Evolutionary conservation across 2,329 filamentous ascomycete species (phyloP).

Genomic region (Paecilomyces fulvus): DNA sequence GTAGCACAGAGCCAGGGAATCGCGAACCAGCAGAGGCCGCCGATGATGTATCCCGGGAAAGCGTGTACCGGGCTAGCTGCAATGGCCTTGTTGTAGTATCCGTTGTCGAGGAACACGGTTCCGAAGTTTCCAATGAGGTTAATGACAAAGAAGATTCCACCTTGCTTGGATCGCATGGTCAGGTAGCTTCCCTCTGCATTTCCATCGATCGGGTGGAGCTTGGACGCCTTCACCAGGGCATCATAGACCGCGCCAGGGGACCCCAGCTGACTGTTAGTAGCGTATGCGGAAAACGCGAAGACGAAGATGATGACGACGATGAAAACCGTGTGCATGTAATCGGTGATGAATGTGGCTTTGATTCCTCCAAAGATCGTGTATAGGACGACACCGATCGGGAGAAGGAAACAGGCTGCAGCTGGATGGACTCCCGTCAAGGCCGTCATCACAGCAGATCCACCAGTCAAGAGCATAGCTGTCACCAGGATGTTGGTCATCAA

Average conservation of each 20-base stretch:
- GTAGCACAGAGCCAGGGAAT: slow-evolving; percentile 87
- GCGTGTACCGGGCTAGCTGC: slow-evolving; percentile 78
- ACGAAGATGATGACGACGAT: slow-evolving; percentile 72
- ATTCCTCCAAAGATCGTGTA: slow-evolving; percentile 72
- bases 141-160: slow-evolving; percentile 84
- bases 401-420: slow-evolving; percentile 72
- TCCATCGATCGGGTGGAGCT: slow-evolving; percentile 64
- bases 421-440: slow-evolving; percentile 67
- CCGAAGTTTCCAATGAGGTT: slow-evolving; percentile 80
- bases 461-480: slow-evolving; percentile 80
- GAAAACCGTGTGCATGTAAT: slow-evolving; percentile 74
- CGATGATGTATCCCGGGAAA: slow-evolving; percentile 79
- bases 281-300: slow-evolving; percentile 75
- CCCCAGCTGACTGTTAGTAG: slow-evolving; percentile 62
- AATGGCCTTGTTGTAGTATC: slow-evolving; percentile 91
- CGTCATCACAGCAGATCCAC: slow-evolving; percentile 66
- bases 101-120: slow-evolving; percentile 76
- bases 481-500: slow-evolving; percentile 80
- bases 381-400: slow-evolving; percentile 70
- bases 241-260: slow-evolving; percentile 73
- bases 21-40: slow-evolving; percentile 82
- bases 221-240: slow-evolving; percentile 59
- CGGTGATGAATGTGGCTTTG: slow-evolving; percentile 79
- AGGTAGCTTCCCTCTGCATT: slow-evolving; percentile 77
- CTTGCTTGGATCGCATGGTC: slow-evolving; percentile 74